Evolutionary conservation across 495 filamentous ascomycete species (phyloP).

Genomic region (Aspergillus saccharolyticus): DNA sequence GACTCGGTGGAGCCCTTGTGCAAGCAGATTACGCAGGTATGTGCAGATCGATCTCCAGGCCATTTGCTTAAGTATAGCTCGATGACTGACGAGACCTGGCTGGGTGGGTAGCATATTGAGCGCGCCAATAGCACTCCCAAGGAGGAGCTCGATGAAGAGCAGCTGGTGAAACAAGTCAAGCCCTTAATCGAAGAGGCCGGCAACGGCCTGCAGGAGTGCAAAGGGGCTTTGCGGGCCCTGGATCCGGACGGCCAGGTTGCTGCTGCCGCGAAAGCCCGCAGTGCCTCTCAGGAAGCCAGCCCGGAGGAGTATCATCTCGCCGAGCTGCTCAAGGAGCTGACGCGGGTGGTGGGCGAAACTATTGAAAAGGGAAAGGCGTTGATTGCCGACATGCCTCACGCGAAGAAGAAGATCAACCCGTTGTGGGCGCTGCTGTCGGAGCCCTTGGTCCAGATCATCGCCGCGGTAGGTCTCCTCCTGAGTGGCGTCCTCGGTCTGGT

Average conservation of each 20-base stretch:
- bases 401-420: slow-evolving; percentile 81
- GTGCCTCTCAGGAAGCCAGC: slow-evolving; percentile 63
- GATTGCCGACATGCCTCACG: slow-evolving; percentile 77
- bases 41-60: slow-evolving; percentile 2
- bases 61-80: too few species aligned
- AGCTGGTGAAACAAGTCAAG: slow-evolving; percentile 70
- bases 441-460: slow-evolving; percentile 84
- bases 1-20: slow-evolving; percentile 74
- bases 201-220: slow-evolving; percentile 72
- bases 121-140: slow-evolving; percentile 68
- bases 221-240: slow-evolving; percentile 75
- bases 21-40: slow-evolving; percentile 74
- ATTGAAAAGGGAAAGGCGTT: slow-evolving; percentile 76
- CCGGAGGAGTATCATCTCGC: slow-evolving; percentile 75
- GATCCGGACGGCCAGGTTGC: slow-evolving; percentile 78
- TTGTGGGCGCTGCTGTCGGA: slow-evolving; percentile 72
- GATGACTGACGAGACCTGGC: slow-evolving; percentile 6
- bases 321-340: slow-evolving; percentile 65
- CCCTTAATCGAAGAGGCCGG: slow-evolving; percentile 77
- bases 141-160: slow-evolving; percentile 80
- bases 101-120: slow-evolving; percentile 57
- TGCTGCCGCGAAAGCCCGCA: slow-evolving; percentile 71
- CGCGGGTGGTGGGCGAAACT: slow-evolving; percentile 54
- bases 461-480: slow-evolving; percentile 73
- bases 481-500: slow-evolving; percentile 73